Base-by-base conservation (phyloP, 2,329 filamentous ascomycete species). In the Trichoderma lentiforme region DNA sequence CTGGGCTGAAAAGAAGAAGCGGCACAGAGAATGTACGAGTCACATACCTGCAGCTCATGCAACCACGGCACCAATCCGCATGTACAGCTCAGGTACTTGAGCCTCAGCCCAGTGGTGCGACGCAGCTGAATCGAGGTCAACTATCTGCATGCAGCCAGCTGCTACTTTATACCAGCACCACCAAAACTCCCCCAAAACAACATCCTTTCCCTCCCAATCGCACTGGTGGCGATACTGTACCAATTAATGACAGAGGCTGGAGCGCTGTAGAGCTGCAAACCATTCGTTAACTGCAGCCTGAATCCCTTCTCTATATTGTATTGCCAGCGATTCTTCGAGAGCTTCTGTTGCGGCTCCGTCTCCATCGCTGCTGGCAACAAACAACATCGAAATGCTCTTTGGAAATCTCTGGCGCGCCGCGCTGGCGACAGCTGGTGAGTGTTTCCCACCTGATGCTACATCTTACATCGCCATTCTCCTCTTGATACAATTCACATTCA, bases 351-450 rank as follows among this genome's bases (percentile, higher is more conserved):
- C 28, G n/a, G 24, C 30, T 39, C 15, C 15, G 15, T n/a, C 47
- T 18, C 32, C 43, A 47, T 34, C 14, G 4, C 1, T 12, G n/a
- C 47, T 62, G 34, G 70, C 56, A 53, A 63, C 34, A 36, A 15
- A 15, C 53, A 81, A 57, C 47, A 81, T 81, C 47, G 21, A 30
- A 15, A 60, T 60, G 79, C 75, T 81, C 74, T 73, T 76, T 72
- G 73, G 73, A 72, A 79, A 74, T 63, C 64, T 80, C 26, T 77
- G 78, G 77, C 79, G 75, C 71, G 73, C 75, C 24, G 78, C 74
- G 74, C 72, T 78, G 68, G 76, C 77, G 72, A 74, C 72, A 61
- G 74, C 76, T 74, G 76, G 79, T 80, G 74, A 74, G 75, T 39
- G 21, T 14, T 36, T 18, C 28, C 28, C 36, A 8, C n/a, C 0